Percentiles rank a stretch among this genome's conserved stretches.
Conservation (phyloP, 805 yeast genomes). For the Kluyveromyces lactis region DNA sequence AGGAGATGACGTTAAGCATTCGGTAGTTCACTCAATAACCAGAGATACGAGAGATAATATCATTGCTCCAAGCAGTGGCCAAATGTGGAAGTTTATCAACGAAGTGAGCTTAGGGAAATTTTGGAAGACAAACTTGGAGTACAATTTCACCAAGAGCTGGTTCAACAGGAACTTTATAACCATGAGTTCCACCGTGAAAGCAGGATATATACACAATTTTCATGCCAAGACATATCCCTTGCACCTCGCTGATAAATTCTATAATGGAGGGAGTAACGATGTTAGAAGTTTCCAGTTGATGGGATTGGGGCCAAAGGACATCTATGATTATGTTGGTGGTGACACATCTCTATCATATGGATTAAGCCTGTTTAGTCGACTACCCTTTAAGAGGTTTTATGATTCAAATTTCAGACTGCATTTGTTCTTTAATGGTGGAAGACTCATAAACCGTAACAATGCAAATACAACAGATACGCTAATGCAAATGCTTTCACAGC, state of each 20-base stretch:
- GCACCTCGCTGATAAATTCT: constrained; percentile 73
- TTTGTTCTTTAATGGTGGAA: constrained; percentile 59
- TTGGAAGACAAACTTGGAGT: constrained; percentile 28
- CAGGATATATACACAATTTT: constrained; percentile 49
- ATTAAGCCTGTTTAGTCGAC: constrained; percentile 44
- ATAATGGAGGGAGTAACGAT: constrained; percentile 70
- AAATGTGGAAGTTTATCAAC: constrained; percentile 30
- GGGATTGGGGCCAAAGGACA: constrained; percentile 56
- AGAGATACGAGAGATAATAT: constrained; percentile 36
- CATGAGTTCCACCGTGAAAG: constrained; percentile 38
- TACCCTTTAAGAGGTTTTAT: constrained; percentile 41
- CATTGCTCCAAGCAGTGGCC: constrained; percentile 41
- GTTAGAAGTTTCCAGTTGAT: constrained; percentile 62
- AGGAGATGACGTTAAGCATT: constrained; percentile 53
- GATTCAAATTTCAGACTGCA: constrained; percentile 54
- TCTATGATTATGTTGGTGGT: constrained; percentile 59
- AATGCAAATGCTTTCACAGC: constrained; percentile 29
- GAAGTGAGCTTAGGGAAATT: constrained; percentile 34
- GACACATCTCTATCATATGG: constrained; percentile 50
- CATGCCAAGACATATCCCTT: constrained; percentile 28
- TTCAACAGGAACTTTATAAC: constrained; percentile 30
- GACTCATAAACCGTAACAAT: constrained; percentile 33
- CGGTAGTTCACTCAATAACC: constrained; percentile 35
- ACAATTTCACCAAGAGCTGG: constrained; percentile 20
- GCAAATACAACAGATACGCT: constrained; percentile 14